Conservation (phyloP, 2,329 filamentous ascomycete genomes). For the Pseudomassariella vexata region DNA sequence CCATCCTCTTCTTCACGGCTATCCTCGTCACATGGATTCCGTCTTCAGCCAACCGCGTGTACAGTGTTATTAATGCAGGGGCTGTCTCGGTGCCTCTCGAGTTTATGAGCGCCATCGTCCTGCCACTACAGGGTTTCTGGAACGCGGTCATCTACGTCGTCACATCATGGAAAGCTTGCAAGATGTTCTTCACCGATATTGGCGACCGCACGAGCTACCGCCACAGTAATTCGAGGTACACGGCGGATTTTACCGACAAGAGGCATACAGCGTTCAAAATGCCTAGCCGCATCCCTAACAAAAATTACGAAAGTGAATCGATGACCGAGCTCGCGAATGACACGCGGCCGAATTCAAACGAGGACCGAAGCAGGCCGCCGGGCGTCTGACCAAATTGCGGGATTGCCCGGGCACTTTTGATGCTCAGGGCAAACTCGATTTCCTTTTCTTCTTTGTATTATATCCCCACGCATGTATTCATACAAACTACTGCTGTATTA, state of each 20-base stretch:
- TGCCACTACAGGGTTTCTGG: conserved; percentile 81
- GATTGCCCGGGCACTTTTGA: too few species aligned
- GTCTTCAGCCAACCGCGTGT: conserved; percentile 72
- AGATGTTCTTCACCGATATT: conserved; percentile 36
- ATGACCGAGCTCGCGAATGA: conserved; percentile 41
- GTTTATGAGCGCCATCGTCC: conserved; percentile 65
- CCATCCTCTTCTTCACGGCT: conserved; percentile 65
- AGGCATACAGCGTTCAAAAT: conserved; percentile 27
- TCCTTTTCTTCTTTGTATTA: too few species aligned
- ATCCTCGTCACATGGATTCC: conserved; percentile 72
- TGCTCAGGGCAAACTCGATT: too few species aligned
- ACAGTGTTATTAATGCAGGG: conserved; percentile 55
- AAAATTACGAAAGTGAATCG: conserved; percentile 42
- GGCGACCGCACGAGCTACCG: conserved; percentile 10
- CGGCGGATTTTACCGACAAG: conserved; percentile 13
- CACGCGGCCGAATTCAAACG: conserved; percentile 28
- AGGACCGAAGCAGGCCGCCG: conserved; percentile 11
- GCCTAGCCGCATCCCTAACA: conserved; percentile 21
- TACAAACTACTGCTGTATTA: too few species aligned
- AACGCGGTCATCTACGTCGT: conserved; percentile 72
- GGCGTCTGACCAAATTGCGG: too few species aligned
- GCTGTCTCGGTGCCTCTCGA: conserved; percentile 54
- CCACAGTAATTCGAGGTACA: conserved; percentile 12
- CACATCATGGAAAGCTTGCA: conserved; percentile 62
- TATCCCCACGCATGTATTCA: too few species aligned